A percentile compares a stretch with the other conserved stretches of the same genome.
Conservation (phyloP, 2,329 filamentous ascomycete species). For the Herpotrichia juniperi region DNA sequence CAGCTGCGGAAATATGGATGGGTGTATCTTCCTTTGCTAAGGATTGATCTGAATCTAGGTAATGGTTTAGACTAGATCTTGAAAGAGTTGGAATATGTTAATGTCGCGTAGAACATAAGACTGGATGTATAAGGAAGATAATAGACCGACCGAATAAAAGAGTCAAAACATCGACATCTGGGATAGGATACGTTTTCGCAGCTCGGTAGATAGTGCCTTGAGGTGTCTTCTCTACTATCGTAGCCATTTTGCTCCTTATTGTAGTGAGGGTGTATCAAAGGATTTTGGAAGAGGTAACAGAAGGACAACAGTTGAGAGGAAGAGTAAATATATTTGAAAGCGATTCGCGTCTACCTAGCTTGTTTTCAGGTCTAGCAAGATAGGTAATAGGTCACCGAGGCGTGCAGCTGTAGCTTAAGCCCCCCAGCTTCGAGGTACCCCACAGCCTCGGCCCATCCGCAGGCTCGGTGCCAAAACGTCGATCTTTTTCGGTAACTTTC, state of each 20-base stretch:
- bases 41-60: conserved; percentile 36
- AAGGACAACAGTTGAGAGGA: no score
- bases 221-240: conserved; percentile 38
- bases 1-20: conserved; percentile 63
- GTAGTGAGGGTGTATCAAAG: no score
- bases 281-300: no score
- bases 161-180: conserved; percentile 48
- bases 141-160: conserved; percentile 47
- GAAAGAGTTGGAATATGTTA: neutral
- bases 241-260: conserved; percentile 37
- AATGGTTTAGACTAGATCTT: conserved; percentile 9
- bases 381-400: conserved; percentile 3
- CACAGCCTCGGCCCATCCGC: conserved; percentile 12
- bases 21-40: conserved; percentile 55
- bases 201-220: conserved; percentile 39
- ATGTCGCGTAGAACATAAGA: conserved; percentile 1
- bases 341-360: neutral
- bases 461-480: no score
- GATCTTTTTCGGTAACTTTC: conserved; percentile 23
- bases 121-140: neutral
- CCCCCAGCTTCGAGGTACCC: neutral
- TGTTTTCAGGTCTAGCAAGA: neutral
- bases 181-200: conserved; percentile 38
- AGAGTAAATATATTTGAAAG: neutral
- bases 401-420: neutral